Evolutionary conservation across 2,329 filamentous ascomycete species (phyloP).

Genomic region (Coniella vitis): DNA sequence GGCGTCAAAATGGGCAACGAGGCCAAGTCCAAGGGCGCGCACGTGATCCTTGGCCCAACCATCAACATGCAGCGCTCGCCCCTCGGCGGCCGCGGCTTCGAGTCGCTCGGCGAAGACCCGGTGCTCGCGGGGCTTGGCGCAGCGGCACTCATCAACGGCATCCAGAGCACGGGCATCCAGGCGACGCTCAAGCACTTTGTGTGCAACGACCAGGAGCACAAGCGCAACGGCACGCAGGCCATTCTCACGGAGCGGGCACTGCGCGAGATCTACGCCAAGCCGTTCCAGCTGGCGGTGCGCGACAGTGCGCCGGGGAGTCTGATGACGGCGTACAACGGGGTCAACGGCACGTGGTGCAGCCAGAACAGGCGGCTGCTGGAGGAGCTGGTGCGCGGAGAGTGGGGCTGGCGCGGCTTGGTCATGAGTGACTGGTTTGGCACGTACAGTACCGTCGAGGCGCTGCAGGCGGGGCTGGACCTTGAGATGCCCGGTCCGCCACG

Average conservation of each 20-base stretch:
- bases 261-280: constrained; percentile 51
- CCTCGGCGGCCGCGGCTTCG: constrained; percentile 54
- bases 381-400: constrained; percentile 46
- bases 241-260: constrained; percentile 49
- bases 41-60: constrained; percentile 53
- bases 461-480: constrained; percentile 47
- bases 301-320: constrained; percentile 45
- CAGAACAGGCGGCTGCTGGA: constrained; percentile 46
- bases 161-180: constrained; percentile 49
- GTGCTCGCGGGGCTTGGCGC: constrained; percentile 49
- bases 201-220: constrained; percentile 55
- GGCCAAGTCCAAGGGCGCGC: constrained; percentile 49
- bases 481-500: constrained; percentile 54
- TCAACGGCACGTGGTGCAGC: constrained; percentile 50
- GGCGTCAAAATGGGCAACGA: constrained; percentile 47
- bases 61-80: constrained; percentile 57
- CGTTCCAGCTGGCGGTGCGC: constrained; percentile 50
- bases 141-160: constrained; percentile 46
- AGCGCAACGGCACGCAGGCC: constrained; percentile 47
- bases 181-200: constrained; percentile 56
- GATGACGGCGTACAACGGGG: constrained; percentile 54
- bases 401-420: constrained; percentile 50
- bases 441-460: constrained; percentile 46
- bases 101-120: constrained; percentile 53
- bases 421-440: constrained; percentile 57